phyloP scores from a whole-genome alignment of 768 basidiomycete genomes.

The Boletus subparvulus region DNA sequence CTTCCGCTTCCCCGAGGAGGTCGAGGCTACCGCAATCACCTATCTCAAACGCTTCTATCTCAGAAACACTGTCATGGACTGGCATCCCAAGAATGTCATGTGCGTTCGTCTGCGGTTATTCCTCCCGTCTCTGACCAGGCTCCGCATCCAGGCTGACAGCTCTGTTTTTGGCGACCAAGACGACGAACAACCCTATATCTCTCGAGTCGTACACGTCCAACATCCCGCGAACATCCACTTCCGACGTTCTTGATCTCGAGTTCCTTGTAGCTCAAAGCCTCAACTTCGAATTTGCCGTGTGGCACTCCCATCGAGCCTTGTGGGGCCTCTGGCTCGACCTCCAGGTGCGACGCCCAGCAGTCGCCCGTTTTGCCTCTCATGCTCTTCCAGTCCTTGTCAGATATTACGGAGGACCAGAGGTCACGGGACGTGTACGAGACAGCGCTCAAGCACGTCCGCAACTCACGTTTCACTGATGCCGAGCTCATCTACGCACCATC shows the following conservation, averaged over 20 bases:
- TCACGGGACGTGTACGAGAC: conserved; percentile 59
- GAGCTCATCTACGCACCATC: conserved; percentile 92
- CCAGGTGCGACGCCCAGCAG: conserved; percentile 53
- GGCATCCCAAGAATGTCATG: conserved; percentile 99
- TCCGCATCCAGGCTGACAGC: conserved; percentile 75
- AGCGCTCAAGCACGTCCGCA: conserved; percentile 66
- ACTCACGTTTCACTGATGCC: conserved; percentile 85
- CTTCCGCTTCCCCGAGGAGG: conserved; percentile 88
- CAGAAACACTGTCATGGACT: conserved; percentile 98
- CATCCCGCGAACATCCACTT: conserved; percentile 77
- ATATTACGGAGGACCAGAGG: conserved; percentile 45
- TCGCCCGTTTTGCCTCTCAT: conserved; percentile 10
- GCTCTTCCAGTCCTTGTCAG: conserved; percentile 53
- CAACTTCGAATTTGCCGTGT: conserved; percentile 90
- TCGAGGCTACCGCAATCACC: conserved; percentile 87
- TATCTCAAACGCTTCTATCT: conserved; percentile 98
- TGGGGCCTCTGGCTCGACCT: conserved; percentile 89
- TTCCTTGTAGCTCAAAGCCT: conserved; percentile 95
- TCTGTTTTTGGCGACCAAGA: conserved; percentile 94
- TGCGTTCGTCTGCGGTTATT: conserved; percentile 38
- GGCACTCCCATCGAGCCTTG: conserved; percentile 85
- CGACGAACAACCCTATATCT: conserved; percentile 91
- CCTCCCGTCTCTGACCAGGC: neutral
- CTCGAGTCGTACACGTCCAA: conserved; percentile 80
- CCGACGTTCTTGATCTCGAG: conserved; percentile 91